These are phyloP conservation scores for Stenogyne calaminthoides DNA, from an alignment of 305 asterid species.

Conservation along the genomic window DNA sequence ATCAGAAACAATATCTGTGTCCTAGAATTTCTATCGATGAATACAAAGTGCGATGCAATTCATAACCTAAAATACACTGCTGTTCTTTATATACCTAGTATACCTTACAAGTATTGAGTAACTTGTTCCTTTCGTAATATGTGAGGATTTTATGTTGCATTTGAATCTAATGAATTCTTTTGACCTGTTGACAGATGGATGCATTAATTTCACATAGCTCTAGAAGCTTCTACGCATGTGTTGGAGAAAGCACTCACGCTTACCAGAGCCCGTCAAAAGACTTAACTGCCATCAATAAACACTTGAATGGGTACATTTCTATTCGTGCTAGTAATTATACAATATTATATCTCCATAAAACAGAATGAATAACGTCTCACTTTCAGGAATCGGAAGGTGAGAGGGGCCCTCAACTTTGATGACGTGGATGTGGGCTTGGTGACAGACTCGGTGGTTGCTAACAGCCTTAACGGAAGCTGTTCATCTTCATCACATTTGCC, in stretches of 20 bases:
- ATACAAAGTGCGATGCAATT: not conserved
- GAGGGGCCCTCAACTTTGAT: conserved; percentile 80
- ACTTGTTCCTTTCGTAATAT: not conserved
- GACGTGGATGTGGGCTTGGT: conserved; percentile 86
- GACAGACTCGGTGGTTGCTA: conserved; percentile 85
- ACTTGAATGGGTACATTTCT: conserved; percentile 70
- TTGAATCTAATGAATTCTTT: not conserved
- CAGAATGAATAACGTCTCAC: not conserved
- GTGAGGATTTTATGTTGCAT: too few species aligned
- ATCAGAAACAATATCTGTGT: not conserved
- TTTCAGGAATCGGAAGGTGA: conserved; percentile 67
- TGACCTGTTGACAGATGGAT: conserved; percentile 66
- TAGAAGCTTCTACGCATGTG: conserved; percentile 94
- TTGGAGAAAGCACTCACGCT: conserved; percentile 98
- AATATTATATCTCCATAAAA: conserved; percentile 4
- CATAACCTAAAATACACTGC: not conserved
- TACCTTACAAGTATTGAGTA: not conserved
- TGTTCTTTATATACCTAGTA: not conserved
- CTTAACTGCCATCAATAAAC: conserved; percentile 82
- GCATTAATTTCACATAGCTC: conserved; percentile 86
- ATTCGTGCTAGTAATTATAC: not conserved
- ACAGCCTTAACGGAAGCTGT: conserved; percentile 53
- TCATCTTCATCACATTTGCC: conserved; percentile 34
- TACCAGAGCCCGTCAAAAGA: conserved; percentile 99
- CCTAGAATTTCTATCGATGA: not conserved